Base-by-base conservation (phyloP, 139 green algal genomes). In the Volvox reticuliferus region DNA sequence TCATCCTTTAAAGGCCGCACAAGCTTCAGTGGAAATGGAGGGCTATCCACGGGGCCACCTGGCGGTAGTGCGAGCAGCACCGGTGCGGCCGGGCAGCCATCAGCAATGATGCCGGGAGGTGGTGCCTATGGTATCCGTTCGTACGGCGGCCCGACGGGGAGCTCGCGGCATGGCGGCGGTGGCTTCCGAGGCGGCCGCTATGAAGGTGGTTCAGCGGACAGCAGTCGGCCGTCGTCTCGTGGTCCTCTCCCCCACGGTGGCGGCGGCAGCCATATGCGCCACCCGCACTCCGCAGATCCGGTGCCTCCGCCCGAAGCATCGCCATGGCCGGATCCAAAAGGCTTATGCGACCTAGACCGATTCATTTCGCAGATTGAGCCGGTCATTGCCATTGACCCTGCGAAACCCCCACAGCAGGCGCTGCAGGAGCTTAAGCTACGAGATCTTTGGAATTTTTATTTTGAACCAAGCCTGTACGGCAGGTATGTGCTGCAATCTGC, bases 401-500 rank as follows among this genome's bases (percentile, higher is more conserved):
- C 37, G 36, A 62, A 71, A n/a, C 87, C 86, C 30, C 33, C 81
- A 55, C 84, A 93, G 33, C 81, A 92, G 75, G 90, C 90, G 24
- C 87, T 94, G 67, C 62, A 77, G 63, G 81, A 89, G 14, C 55
- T 95, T 50, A 50, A 81, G 62, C 87, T 96, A 87, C 91, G 91
- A 17, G 93, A 95, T 75, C 77, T 97, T 71, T 97, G 95, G 95
- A 91, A 90, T 35, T 96, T 94, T 81, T 97, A 93, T 87, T 79
- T 93, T 28, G 93, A 93, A 62, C 89, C 94, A 22, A 95, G 91
- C 85, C 26, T 95, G 33, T 92, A 94, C 87, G 95, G 95, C 21
- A 86, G 92, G 33, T 94, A 94, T 67, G 91, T 73, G 65, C 24
- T 28, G 65, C 65, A 55, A 9, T 55, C 44, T 55, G 44, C 44